Evolutionary conservation across 257 asterid species (phyloP).

Genomic region (Verbena officinalis): DNA sequence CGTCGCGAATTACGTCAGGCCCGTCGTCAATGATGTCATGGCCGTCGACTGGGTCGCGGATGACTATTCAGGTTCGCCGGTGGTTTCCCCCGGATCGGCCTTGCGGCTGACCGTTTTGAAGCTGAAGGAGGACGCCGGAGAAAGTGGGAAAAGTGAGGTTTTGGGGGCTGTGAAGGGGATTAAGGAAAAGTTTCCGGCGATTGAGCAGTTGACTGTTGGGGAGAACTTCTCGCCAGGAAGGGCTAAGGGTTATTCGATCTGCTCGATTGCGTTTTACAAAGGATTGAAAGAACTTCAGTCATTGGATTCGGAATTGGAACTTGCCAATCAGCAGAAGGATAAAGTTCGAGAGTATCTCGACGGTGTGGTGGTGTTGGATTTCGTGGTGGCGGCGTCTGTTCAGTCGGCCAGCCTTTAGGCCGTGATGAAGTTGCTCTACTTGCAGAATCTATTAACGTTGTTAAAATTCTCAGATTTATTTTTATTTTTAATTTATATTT

Average conservation of each 20-base stretch:
- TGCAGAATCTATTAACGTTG: too few relatives aligned
- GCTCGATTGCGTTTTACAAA: slow-evolving; percentile 67
- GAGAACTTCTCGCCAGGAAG: slow-evolving; percentile 83
- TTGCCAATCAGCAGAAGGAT: slow-evolving; percentile 54
- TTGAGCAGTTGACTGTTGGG: slow-evolving; percentile 69
- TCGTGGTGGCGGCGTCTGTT: slow-evolving; percentile 42
- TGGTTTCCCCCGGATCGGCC: slow-evolving; percentile 50
- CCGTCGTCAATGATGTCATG: slow-evolving; percentile 59
- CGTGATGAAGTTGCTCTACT: too few relatives aligned
- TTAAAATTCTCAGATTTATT: too few relatives aligned
- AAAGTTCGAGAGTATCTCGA: slow-evolving; percentile 64
- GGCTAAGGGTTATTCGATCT: slow-evolving; percentile 79
- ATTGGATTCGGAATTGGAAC: slow-evolving; percentile 52
- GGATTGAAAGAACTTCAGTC: slow-evolving; percentile 58
- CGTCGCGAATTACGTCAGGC: slow-evolving; percentile 45
- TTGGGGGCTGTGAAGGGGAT: slow-evolving; percentile 47
- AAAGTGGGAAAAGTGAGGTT: slow-evolving; percentile 50
- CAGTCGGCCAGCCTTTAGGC: slow-evolving; percentile 52
- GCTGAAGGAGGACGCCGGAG: slow-evolving; percentile 55
- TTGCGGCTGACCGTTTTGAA: slow-evolving; percentile 54
- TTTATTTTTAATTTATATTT: too few relatives aligned
- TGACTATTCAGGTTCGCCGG: slow-evolving; percentile 35
- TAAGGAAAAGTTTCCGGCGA: slow-evolving; percentile 46
- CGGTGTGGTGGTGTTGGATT: slow-evolving; percentile 69
- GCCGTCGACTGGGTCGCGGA: slow-evolving; percentile 68